These are phyloP conservation scores for Leccinum griseonigrum DNA, from an alignment of 1,284 basidiomycete species.

Conservation along the genomic window DNA sequence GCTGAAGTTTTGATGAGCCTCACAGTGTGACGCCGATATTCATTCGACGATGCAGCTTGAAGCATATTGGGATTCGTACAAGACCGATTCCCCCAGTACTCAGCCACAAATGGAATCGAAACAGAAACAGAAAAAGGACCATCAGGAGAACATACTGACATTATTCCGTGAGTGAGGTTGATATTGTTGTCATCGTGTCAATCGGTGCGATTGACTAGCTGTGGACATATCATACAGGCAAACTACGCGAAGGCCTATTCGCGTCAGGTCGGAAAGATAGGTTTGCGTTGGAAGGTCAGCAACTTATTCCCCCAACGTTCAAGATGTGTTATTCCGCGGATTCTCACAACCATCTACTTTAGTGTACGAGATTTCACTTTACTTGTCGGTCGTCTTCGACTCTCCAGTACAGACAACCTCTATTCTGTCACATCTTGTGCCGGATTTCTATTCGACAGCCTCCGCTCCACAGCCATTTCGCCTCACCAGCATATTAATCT, in stretches of 20 bases:
- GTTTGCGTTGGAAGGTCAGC: conserved; percentile 63
- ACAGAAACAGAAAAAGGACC: conserved; percentile 44
- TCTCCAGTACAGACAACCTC: conserved; percentile 54
- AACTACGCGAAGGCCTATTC: conserved; percentile 65
- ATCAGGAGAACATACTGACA: conserved; percentile 65
- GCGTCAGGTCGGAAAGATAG: conserved; percentile 54
- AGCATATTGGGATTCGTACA: conserved; percentile 36
- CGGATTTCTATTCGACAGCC: conserved; percentile 40
- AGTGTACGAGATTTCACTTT: conserved; percentile 74
- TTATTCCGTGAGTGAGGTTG: conserved; percentile 52
- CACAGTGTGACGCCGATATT: conserved; percentile 1
- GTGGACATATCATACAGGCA: conserved; percentile 44
- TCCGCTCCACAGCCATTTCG: conserved; percentile 27
- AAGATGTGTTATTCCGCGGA: background rate
- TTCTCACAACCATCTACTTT: background rate
- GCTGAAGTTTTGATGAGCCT: background rate
- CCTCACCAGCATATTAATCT: conserved; percentile 40
- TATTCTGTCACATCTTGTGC: conserved; percentile 56
- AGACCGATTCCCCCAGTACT: background rate
- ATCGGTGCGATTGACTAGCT: background rate
- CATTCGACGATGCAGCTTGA: conserved; percentile 40
- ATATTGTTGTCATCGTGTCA: background rate
- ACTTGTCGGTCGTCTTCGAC: conserved; percentile 57
- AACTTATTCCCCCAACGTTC: background rate
- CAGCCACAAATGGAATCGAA: conserved; percentile 28